Percentiles rank a stretch among this genome's conserved stretches.
Evolutionary conservation across 2,329 filamentous ascomycete species (phyloP).

Genomic region (Verticillium zaregamsianum): DNA sequence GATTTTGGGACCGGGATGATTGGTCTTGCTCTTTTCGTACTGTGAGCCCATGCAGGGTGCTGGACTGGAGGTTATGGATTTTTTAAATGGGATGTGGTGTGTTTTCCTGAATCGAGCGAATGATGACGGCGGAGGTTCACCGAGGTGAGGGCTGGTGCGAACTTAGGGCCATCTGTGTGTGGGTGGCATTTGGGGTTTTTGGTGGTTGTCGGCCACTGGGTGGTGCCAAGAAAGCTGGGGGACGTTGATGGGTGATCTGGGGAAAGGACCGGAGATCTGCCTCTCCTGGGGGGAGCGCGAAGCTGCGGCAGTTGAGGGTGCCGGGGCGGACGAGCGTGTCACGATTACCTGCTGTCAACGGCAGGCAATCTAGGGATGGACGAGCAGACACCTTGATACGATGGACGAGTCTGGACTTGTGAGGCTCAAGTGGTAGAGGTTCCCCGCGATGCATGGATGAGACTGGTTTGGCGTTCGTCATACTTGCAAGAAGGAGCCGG

Average conservation of each 20-base stretch:
- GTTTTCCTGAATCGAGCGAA: background rate
- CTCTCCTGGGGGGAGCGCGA: background rate
- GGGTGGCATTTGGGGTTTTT: background rate
- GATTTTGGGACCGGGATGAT: background rate
- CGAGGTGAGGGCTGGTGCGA: background rate
- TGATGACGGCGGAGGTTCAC: background rate
- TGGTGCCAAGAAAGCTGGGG: background rate
- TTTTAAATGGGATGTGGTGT: background rate
- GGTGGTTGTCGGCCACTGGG: background rate
- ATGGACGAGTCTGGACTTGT: background rate
- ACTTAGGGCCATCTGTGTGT: background rate
- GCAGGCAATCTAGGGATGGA: background rate
- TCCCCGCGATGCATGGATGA: background rate
- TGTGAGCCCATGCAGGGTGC: background rate
- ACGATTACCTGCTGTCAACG: background rate
- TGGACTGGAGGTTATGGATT: background rate
- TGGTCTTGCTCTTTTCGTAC: background rate
- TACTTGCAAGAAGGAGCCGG: background rate
- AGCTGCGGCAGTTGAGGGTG: background rate
- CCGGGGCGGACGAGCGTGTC: background rate
- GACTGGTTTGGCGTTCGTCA: slow-evolving; percentile 4
- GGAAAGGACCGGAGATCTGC: background rate
- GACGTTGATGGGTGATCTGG: background rate
- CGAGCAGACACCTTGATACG: background rate
- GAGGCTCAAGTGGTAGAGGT: background rate